Evolutionary conservation across 2,329 filamentous ascomycete species (phyloP), one percentile per base, ranked within the genome.

Genomic region (Microsporum ferrugineum): DNA sequence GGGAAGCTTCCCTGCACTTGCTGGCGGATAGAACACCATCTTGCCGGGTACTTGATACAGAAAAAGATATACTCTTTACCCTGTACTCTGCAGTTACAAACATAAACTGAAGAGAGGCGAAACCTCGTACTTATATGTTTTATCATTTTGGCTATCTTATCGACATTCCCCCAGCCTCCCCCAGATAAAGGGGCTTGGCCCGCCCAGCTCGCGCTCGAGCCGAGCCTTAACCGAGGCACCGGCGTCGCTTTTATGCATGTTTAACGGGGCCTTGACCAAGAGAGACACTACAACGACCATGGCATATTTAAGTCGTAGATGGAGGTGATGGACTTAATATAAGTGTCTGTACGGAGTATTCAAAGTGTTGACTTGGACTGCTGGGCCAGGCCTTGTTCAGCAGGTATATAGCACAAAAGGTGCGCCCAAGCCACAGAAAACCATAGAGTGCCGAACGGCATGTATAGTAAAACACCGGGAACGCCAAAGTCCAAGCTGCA

Each of bases 21-120:
- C 64, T 17, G 76, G 71, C 47, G 78, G 70, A 56, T 70, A 68
- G 68, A 80, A 80, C 5, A 79, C 76, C 78, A 80, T 80, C 62
- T 55, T 68, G 47, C 3, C n/a, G 43, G n/a, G n/a, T 5, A 43
- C 5, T 23, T 27, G 10, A 8, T 29, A 14, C 10, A 49, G 14
- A 12, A 45, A 23, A 23, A 45, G 41, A 45, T 4, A 45, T 5
- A 45, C 8, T n/a, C 8, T 7, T 5, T 6, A 2, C 34, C 10
- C 34, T 12, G 41, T 14, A 45, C 14, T 12, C 41, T 51, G 45
- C 23, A 51, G 1, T 23, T 23, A 23, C 17, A 23, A 23, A 23
- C 17, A 23, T 23, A 23, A 23, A 23, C 17, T 1, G 17, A 23
- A 23, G 1, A 23, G 23, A 23, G 23, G 39, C 2, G 12, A 5